Percentiles rank a stretch among this genome's conserved stretches.
These are phyloP conservation scores for Nothopassalora personata DNA, from an alignment of 2,329 filamentous ascomycete genomes.

Conservation along the genomic window DNA sequence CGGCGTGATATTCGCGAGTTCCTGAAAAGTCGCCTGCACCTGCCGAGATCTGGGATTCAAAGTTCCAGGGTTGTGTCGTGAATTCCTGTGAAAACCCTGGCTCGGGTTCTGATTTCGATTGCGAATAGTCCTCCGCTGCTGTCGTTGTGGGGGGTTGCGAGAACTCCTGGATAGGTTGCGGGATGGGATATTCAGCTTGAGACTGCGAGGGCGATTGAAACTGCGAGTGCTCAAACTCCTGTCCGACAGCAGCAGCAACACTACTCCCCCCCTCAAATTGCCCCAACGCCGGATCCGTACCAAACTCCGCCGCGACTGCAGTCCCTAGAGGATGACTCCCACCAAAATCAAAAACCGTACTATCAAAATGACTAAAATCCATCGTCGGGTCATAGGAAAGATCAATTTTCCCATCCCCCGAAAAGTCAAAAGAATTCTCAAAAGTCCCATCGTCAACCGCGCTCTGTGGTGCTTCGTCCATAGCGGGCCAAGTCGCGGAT, in stretches of 20 bases:
- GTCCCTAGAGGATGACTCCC: background rate
- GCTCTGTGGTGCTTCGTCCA: constrained; percentile 16
- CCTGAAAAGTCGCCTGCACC: background rate
- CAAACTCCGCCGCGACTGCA: constrained; percentile 12
- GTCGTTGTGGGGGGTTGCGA: background rate
- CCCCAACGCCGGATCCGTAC: constrained; percentile 23
- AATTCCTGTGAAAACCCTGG: background rate
- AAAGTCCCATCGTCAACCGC: constrained; percentile 17
- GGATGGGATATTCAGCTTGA: too few species aligned
- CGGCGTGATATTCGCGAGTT: too few species aligned
- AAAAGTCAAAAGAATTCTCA: constrained; percentile 39
- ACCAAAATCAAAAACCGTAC: constrained; percentile 28
- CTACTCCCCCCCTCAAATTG: constrained; percentile 12
- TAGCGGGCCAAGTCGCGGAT: constrained; percentile 24
- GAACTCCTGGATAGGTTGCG: background rate
- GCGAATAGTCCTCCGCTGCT: too few species aligned
- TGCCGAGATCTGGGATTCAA: constrained; percentile 9
- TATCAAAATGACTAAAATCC: constrained; percentile 26
- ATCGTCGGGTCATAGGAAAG: constrained; percentile 34
- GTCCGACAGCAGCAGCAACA: background rate
- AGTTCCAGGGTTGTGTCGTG: constrained; percentile 14
- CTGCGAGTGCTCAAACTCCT: too few species aligned
- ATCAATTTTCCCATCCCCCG: constrained; percentile 34
- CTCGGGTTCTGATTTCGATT: too few species aligned
- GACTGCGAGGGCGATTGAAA: too few species aligned